Evolutionary conservation across 139 green algal genomes (phyloP).

Genomic region (Volvox reticuliferus): DNA sequence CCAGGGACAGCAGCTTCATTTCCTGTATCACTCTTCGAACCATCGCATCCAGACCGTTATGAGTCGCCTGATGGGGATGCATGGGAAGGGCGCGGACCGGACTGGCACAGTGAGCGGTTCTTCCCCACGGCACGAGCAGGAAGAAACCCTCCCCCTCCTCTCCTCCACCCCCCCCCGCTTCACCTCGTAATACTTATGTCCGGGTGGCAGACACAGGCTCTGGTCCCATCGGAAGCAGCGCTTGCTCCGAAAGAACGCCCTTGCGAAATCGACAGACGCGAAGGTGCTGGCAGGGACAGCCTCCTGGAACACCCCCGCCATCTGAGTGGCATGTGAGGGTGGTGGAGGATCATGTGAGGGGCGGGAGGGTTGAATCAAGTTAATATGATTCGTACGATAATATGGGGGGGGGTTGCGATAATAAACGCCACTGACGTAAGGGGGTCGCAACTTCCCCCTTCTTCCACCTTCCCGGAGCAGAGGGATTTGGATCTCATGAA

Average conservation of each 20-base stretch:
- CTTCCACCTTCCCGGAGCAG: too few relatives aligned
- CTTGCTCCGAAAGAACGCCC: conserved; percentile 22
- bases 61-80: neutral
- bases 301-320: neutral
- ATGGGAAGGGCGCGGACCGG: neutral
- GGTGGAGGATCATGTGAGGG: neutral
- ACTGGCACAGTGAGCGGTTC: too few relatives aligned
- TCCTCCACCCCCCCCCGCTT: neutral
- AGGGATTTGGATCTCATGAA: too few relatives aligned
- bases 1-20: conserved; percentile 24
- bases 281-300: conserved; percentile 22
- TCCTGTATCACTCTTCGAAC: conserved; percentile 40
- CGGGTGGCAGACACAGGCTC: neutral
- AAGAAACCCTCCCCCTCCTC: neutral
- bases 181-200: conserved; percentile 34
- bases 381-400: too few relatives aligned
- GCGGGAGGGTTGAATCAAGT: too few relatives aligned
- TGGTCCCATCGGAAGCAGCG: conserved; percentile 28
- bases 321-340: neutral
- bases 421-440: too few relatives aligned
- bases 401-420: too few relatives aligned
- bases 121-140: too few relatives aligned
- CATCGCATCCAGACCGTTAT: conserved; percentile 49
- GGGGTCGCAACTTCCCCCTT: too few relatives aligned
- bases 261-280: neutral